phyloP scores from a whole-genome alignment of 2,329 filamentous ascomycete genomes.

The Thyridium curvatum region DNA sequence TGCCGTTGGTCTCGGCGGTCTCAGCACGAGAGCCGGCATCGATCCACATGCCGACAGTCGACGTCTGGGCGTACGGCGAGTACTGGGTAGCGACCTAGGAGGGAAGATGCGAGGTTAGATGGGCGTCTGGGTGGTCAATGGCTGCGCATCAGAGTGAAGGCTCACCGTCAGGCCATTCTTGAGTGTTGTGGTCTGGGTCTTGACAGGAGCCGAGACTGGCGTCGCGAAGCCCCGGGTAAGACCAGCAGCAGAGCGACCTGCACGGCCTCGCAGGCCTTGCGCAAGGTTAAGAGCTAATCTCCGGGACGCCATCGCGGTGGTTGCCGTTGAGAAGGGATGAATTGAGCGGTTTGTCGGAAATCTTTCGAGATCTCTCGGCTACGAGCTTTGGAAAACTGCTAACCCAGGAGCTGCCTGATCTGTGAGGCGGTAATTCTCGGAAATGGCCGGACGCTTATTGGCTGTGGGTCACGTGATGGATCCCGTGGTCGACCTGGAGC shows the following conservation, averaged over 20 bases:
- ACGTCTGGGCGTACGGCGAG: slow-evolving; percentile 96
- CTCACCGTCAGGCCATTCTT: slow-evolving; percentile 94
- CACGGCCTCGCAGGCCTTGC: slow-evolving; percentile 81
- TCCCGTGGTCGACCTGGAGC: too few relatives aligned
- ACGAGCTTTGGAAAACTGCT: slow-evolving; percentile 32
- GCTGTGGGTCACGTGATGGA: neutral
- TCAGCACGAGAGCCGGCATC: slow-evolving; percentile 97
- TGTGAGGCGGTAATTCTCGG: slow-evolving; percentile 1
- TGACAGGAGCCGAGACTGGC: slow-evolving; percentile 63
- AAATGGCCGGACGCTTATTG: slow-evolving; percentile 2
- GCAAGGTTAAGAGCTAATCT: slow-evolving; percentile 93
- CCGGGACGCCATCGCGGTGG: slow-evolving; percentile 81
- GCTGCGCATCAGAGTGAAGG: slow-evolving; percentile 21
- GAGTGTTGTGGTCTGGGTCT: slow-evolving; percentile 93
- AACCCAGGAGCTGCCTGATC: too few relatives aligned
- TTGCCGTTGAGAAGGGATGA: slow-evolving; percentile 27
- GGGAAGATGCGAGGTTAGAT: slow-evolving; percentile 16
- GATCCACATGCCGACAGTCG: slow-evolving; percentile 98
- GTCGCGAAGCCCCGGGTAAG: slow-evolving; percentile 86
- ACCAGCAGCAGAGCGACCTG: slow-evolving; percentile 73
- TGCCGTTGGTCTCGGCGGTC: slow-evolving; percentile 98
- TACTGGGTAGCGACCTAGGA: slow-evolving; percentile 91
- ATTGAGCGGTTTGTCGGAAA: slow-evolving; percentile 43
- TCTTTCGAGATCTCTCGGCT: slow-evolving; percentile 34
- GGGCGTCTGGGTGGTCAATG: slow-evolving; percentile 27